A percentile compares a stretch with the other conserved stretches of the same genome.
These are phyloP conservation scores for Phialophora tarda DNA, from an alignment of 2,329 filamentous ascomycete species.

Conservation along the genomic window DNA sequence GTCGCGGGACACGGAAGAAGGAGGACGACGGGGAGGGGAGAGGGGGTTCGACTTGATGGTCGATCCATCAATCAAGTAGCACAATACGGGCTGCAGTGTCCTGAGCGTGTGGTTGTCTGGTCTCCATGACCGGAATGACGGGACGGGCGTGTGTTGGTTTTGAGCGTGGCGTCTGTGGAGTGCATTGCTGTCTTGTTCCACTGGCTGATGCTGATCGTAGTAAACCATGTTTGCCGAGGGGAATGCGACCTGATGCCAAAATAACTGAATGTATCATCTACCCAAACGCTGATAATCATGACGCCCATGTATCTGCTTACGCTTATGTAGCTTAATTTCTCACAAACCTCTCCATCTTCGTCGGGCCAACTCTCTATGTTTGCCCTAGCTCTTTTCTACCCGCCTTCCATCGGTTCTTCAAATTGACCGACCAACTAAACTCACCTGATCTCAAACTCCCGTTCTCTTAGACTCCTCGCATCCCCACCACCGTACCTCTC, in stretches of 20 bases:
- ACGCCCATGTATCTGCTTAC: background rate
- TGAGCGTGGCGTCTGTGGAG: background rate
- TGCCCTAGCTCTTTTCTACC: background rate
- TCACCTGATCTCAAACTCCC: slow-evolving; percentile 13
- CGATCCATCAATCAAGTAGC: background rate
- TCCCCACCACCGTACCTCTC: slow-evolving; percentile 15
- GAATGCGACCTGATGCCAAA: background rate
- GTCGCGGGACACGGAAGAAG: slow-evolving; percentile 10
- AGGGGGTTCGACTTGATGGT: background rate
- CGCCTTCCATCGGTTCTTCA: background rate
- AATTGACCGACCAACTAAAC: background rate
- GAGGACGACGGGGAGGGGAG: slow-evolving; percentile 7
- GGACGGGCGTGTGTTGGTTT: background rate
- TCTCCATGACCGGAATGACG: background rate
- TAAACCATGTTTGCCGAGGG: background rate
- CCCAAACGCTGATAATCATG: background rate
- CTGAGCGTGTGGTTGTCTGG: background rate
- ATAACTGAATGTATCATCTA: background rate
- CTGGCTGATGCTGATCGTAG: background rate
- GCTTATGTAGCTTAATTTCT: background rate
- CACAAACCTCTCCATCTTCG: background rate
- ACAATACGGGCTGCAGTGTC: background rate
- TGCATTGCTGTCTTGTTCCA: background rate
- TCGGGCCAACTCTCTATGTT: background rate
- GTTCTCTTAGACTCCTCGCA: slow-evolving; percentile 9